A percentile compares a stretch with the other conserved stretches of the same genome.
Evolutionary conservation across 257 asterid species (phyloP).

Genomic region (Fraxinus americana): DNA sequence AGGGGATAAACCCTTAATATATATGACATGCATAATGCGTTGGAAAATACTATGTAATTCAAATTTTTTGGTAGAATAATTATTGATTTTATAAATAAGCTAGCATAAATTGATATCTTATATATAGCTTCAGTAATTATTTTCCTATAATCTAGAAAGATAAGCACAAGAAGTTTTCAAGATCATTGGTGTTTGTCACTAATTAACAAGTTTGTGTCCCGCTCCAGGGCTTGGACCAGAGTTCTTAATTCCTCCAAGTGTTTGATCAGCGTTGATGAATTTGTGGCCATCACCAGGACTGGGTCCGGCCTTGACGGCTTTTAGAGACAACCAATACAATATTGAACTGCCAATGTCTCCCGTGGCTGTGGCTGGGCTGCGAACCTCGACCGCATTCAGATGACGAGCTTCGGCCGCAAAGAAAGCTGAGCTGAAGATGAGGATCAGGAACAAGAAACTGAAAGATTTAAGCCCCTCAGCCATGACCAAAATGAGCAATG

Average conservation of each 20-base stretch:
- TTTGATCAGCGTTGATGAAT: neutral
- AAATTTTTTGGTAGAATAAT: too few species aligned
- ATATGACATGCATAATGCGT: too few species aligned
- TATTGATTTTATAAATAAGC: too few species aligned
- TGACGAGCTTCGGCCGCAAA: neutral
- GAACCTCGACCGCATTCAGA: neutral
- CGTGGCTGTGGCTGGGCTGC: neutral
- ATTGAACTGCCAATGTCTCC: neutral
- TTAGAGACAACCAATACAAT: neutral
- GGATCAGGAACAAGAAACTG: neutral
- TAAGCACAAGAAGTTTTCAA: neutral
- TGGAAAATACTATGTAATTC: too few species aligned
- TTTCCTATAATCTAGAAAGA: too few species aligned
- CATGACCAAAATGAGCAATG: neutral
- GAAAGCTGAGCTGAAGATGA: neutral
- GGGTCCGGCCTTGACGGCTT: constrained; percentile 21
- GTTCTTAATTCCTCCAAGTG: neutral
- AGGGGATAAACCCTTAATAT: too few species aligned
- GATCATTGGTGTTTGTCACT: neutral
- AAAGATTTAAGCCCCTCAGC: neutral
- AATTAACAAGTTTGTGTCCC: constrained; percentile 12
- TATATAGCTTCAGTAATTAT: too few species aligned
- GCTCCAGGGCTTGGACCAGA: constrained; percentile 9
- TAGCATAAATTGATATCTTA: too few species aligned
- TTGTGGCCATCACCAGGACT: constrained; percentile 18